Base-by-base conservation (phyloP, 2,329 filamentous ascomycete species). In the Ilyonectria robusta region DNA sequence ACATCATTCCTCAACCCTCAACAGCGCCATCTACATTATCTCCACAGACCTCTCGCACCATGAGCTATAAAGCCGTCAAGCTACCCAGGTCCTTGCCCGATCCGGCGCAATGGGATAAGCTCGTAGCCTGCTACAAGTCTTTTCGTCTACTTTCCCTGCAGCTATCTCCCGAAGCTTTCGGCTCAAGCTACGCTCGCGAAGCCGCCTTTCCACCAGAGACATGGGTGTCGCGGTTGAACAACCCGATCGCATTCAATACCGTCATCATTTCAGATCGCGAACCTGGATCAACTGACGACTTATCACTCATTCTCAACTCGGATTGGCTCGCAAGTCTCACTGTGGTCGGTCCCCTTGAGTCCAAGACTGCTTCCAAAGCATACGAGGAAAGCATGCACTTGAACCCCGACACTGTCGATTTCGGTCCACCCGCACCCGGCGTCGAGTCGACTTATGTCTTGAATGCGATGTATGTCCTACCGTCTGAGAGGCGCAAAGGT, bases 321-420 rank as follows among this genome's bases (percentile, higher is more conserved):
- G 66, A 68, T 8, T 73, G 68, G 68, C 50, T 70, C 8, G 70
- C 50, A 1, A 60, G 66, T 5, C 67, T 73, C 10, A 61, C 66
- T 0, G 9, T 71, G 1, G 33, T 62, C 0, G 71, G 71, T 10
- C 68, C 71, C 0, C 37, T 73, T 1, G 48, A 65, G 10, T 44
- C 62, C 17, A 54, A 56, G 15, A 61, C 54, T 0, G 66, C 63
- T 0, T 44, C 54, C 0, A 64, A 55, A 13, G 40, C 10, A 0
- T 71, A 66, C 15, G 59, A 57, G 8, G 33, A 65, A 8, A 23
- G 19, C 0, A 61, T 63, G 13, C 40, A 64, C 0, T 53, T 72
- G 2, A 37, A 55, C 0, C 35, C 62, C 5, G 40, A 42, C 4
- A n/a, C n/a, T 8, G 40, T 42, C 40, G 17, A 42, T n/a, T 42